A percentile compares a stretch with the other conserved stretches of the same genome.
phyloP scores from a whole-genome alignment of 2,329 filamentous ascomycete species.

The Pseudocercospora pini-densiflorae region DNA sequence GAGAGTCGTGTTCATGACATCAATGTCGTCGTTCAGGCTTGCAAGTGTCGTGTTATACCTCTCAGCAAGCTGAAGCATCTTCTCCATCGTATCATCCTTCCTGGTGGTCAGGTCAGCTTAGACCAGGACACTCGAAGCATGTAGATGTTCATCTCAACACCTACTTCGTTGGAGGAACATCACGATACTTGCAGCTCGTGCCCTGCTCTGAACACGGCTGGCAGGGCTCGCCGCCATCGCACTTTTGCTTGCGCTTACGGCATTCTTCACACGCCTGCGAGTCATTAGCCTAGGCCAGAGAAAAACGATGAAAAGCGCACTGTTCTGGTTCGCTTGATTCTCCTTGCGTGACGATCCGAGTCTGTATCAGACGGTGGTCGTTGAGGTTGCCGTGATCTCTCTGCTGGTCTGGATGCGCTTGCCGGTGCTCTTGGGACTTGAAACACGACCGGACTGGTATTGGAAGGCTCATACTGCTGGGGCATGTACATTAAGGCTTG shows the following conservation, averaged over 20 bases:
- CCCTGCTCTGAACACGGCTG: conserved; percentile 26
- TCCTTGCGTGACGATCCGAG: conserved; percentile 14
- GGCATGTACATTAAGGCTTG: conserved; percentile 11
- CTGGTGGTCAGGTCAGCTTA: conserved; percentile 16
- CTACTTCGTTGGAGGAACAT: conserved; percentile 29
- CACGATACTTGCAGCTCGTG: conserved; percentile 28
- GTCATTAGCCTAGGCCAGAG: conserved; percentile 3
- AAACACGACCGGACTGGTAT: conserved; percentile 8
- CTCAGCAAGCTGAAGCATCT: conserved; percentile 29
- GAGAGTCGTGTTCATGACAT: conserved; percentile 23
- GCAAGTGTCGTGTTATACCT: conserved; percentile 26
- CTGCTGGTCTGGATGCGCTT: conserved; percentile 10
- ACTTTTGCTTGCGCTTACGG: conserved; percentile 95
- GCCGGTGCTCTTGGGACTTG: conserved; percentile 16
- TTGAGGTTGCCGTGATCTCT: conserved; percentile 10
- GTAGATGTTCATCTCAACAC: not conserved
- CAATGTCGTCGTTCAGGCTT: conserved; percentile 22
- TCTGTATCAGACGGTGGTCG: conserved; percentile 10
- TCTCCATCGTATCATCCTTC: conserved; percentile 29
- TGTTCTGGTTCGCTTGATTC: conserved; percentile 26
- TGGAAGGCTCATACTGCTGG: conserved; percentile 10
- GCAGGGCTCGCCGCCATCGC: conserved; percentile 66
- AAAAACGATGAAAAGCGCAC: conserved; percentile 10
- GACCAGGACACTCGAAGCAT: not conserved
- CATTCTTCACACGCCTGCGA: conserved; percentile 68